These are phyloP conservation scores for Monosporascus cannonballus DNA, from an alignment of 2,329 filamentous ascomycete genomes.

Conservation along the genomic window DNA sequence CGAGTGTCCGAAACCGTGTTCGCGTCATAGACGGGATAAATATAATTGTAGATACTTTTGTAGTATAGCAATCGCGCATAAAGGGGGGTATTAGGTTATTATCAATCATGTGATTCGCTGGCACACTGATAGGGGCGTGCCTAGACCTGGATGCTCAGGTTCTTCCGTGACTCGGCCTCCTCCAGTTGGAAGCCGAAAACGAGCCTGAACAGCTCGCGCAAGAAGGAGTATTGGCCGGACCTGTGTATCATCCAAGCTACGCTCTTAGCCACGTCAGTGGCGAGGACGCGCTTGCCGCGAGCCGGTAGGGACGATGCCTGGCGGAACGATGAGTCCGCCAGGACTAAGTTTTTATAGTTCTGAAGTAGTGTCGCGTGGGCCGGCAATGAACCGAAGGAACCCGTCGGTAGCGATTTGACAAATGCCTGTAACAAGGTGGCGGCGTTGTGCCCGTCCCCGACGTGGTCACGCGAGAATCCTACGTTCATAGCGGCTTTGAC, in stretches of 20 bases:
- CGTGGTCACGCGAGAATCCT: constrained; percentile 62
- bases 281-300: constrained; percentile 53
- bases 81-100: too few species aligned
- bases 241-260: constrained; percentile 69
- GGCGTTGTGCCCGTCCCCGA: constrained; percentile 37
- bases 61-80: too few species aligned
- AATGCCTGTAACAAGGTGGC: constrained; percentile 63
- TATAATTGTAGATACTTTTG: too few species aligned
- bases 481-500: constrained; percentile 81
- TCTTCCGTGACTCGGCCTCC: constrained; percentile 64
- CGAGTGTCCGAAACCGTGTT: too few species aligned
- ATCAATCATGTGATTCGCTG: neutral
- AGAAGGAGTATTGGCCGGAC: constrained; percentile 67
- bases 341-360: constrained; percentile 74
- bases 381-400: constrained; percentile 69
- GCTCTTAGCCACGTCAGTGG: constrained; percentile 73
- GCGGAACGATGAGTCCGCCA: constrained; percentile 64
- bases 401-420: constrained; percentile 66
- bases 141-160: constrained; percentile 53
- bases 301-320: constrained; percentile 47
- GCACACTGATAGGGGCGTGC: neutral
- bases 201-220: constrained; percentile 74
- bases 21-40: too few species aligned
- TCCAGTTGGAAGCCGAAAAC: constrained; percentile 83
- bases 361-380: constrained; percentile 68